These are phyloP conservation scores for Aspergillus nidulans DNA, from an alignment of 495 filamentous ascomycete species.

Conservation along the genomic window DNA sequence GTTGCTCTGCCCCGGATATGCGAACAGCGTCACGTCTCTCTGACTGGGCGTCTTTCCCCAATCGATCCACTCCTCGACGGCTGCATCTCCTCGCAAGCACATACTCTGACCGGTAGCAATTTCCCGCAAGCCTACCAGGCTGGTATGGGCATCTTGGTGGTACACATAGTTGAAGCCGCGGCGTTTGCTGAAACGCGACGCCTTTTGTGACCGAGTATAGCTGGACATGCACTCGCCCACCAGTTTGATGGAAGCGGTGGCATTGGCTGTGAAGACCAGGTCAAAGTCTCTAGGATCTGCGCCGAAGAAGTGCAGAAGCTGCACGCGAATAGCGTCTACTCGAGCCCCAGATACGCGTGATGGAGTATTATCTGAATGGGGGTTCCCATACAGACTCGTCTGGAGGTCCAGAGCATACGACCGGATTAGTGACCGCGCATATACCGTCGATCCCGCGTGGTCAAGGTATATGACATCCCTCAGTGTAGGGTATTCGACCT, in stretches of 20 bases:
- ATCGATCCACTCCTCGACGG: slow-evolving; percentile 61
- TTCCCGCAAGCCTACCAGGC: slow-evolving; percentile 66
- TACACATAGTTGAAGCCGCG: slow-evolving; percentile 62
- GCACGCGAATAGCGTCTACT: slow-evolving; percentile 55
- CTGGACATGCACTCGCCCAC: slow-evolving; percentile 42
- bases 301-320: slow-evolving; percentile 57
- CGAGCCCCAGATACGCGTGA: slow-evolving; percentile 56
- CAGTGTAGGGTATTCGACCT: slow-evolving; percentile 7
- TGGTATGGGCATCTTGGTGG: slow-evolving; percentile 71
- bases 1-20: slow-evolving; percentile 76
- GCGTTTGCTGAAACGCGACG: neutral
- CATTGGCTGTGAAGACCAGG: slow-evolving; percentile 64
- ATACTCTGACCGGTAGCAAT: slow-evolving; percentile 48
- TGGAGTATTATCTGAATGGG: slow-evolving; percentile 66
- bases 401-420: slow-evolving; percentile 53
- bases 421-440: slow-evolving; percentile 47
- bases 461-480: slow-evolving; percentile 54
- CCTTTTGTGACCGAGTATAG: neutral
- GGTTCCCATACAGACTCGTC: slow-evolving; percentile 65
- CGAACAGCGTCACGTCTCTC: slow-evolving; percentile 54
- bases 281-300: slow-evolving; percentile 62
- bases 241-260: slow-evolving; percentile 65
- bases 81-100: slow-evolving; percentile 62
- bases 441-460: slow-evolving; percentile 71
- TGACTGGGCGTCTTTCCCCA: neutral